phyloP scores from a whole-genome alignment of 768 basidiomycete genomes.

The Lentinula detonsa region DNA sequence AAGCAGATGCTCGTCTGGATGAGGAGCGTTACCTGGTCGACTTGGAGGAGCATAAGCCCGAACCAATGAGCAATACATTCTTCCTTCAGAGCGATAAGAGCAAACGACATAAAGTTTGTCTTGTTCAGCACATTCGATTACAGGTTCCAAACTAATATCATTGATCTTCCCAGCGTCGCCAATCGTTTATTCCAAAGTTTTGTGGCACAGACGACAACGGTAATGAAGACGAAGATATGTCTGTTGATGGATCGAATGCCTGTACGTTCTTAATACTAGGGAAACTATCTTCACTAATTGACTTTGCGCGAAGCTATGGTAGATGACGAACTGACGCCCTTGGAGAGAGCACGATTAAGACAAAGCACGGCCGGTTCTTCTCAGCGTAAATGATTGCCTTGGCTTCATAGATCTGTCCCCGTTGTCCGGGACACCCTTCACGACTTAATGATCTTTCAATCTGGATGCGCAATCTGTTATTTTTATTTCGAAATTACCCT shows the following conservation, averaged over 20 bases:
- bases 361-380: not conserved
- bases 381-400: not conserved
- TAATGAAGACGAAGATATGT: conserved; percentile 28
- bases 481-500: not conserved
- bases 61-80: conserved; percentile 26
- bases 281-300: conserved; percentile 11
- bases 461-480: not conserved
- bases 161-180: conserved; percentile 46
- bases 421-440: not conserved
- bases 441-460: not conserved
- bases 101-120: conserved; percentile 44
- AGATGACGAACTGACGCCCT: conserved; percentile 57
- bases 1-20: conserved; percentile 49
- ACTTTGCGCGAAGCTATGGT: conserved; percentile 26
- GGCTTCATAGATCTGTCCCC: not conserved
- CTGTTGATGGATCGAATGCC: conserved; percentile 38
- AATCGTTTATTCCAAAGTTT: conserved; percentile 66
- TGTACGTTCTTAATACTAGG: conserved; percentile 24
- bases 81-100: not conserved
- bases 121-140: not conserved
- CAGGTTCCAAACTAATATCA: not conserved
- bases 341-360: conserved; percentile 61
- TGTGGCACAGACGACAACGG: conserved; percentile 20
- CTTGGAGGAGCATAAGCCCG: conserved; percentile 51
- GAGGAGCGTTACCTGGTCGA: conserved; percentile 64